Conservation (phyloP, 768 basidiomycete species). For the Tricholoma furcatifolium region DNA sequence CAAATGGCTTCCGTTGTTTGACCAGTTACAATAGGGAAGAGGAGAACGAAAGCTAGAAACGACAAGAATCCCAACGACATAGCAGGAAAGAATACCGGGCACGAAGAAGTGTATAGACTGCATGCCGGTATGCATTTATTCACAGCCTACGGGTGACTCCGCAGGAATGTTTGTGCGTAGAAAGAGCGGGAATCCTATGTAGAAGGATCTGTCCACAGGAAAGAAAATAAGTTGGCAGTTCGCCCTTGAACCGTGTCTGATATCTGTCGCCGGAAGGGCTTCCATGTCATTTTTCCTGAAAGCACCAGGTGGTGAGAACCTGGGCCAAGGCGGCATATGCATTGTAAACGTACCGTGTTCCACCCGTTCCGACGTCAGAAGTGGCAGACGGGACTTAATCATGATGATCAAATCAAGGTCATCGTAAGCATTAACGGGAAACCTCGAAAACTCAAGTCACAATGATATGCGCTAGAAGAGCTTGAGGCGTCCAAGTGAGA, state of each 20-base stretch:
- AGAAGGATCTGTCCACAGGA: slow-evolving; percentile 21
- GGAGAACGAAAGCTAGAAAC: slow-evolving; percentile 21
- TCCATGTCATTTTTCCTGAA: slow-evolving; percentile 12
- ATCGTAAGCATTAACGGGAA: background rate
- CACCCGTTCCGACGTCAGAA: slow-evolving; percentile 14
- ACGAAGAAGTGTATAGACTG: background rate
- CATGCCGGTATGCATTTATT: slow-evolving; percentile 5
- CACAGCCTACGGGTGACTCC: background rate
- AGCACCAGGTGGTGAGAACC: slow-evolving; percentile 9
- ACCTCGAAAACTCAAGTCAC: no score
- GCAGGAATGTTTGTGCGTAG: background rate
- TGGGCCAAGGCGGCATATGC: slow-evolving; percentile 1
- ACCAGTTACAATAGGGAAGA: slow-evolving; percentile 19
- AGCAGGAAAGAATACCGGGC: slow-evolving; percentile 3
- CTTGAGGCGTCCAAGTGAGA: background rate
- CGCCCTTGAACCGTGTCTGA: slow-evolving; percentile 21
- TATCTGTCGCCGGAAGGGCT: slow-evolving; percentile 18
- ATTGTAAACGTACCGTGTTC: background rate
- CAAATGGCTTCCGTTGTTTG: slow-evolving; percentile 40
- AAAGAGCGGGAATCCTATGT: slow-evolving; percentile 13
- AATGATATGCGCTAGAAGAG: background rate
- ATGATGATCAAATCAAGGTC: slow-evolving; percentile 12
- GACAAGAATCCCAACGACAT: slow-evolving; percentile 23
- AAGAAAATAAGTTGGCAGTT: slow-evolving; percentile 26
- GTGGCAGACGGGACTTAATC: slow-evolving; percentile 11